phyloP scores from a whole-genome alignment of 2,329 filamentous ascomycete genomes.

The Pseudogymnoascus sp. region DNA sequence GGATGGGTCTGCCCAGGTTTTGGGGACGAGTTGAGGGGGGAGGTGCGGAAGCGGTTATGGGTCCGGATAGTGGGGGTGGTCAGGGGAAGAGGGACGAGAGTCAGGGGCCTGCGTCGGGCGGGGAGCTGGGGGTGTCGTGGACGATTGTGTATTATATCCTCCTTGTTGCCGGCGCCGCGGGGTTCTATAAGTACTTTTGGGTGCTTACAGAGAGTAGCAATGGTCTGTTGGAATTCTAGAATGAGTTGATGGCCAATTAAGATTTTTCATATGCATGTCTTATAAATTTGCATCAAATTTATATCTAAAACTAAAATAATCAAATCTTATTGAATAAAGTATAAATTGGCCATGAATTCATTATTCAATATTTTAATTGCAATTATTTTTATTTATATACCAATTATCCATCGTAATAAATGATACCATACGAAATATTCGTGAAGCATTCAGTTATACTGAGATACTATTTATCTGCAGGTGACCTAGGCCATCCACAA shows the following conservation, averaged over 20 bases:
- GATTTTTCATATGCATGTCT: not conserved
- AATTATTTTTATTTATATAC: not conserved
- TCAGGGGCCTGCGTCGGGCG: conserved; percentile 19
- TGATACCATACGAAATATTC: not conserved
- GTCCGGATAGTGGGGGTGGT: conserved; percentile 23
- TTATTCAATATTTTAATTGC: not conserved
- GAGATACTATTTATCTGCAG: not conserved
- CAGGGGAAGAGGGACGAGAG: conserved; percentile 34
- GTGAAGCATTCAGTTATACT: too few species aligned
- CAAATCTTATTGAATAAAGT: too few species aligned
- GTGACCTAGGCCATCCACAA: not conserved
- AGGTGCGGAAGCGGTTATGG: conserved; percentile 19
- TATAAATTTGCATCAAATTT: not conserved
- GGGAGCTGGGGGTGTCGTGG: conserved; percentile 46
- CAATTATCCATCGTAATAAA: not conserved
- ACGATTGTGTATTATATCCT: conserved; percentile 72
- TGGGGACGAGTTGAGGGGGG: conserved; percentile 65
- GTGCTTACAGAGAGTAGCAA: conserved; percentile 57
- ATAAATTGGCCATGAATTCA: not conserved
- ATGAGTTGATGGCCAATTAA: not conserved
- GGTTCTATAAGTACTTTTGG: conserved; percentile 67
- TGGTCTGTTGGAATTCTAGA: conserved; percentile 34
- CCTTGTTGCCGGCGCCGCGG: conserved; percentile 60
- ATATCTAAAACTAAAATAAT: not conserved
- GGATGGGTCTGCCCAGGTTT: conserved; percentile 77